Percentiles rank a stretch among this genome's conserved stretches.
These are phyloP conservation scores for Fusarium acutatum DNA, from an alignment of 2,329 filamentous ascomycete genomes.

Conservation along the genomic window DNA sequence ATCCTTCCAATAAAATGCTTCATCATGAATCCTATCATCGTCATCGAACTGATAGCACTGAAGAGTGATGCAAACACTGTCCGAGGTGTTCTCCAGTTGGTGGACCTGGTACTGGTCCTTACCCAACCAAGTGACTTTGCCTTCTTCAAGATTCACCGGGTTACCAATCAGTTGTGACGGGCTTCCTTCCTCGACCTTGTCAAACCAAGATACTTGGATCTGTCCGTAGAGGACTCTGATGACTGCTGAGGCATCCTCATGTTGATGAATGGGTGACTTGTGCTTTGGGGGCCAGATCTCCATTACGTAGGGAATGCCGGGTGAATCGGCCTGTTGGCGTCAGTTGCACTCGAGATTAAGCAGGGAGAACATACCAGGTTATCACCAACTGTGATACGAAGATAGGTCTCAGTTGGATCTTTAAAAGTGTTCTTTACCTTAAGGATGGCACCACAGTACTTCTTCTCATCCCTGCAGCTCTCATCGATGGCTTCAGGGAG, in stretches of 20 bases:
- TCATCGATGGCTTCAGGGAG: neutral
- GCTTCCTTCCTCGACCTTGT: neutral
- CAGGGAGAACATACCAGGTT: neutral
- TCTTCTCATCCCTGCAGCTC: neutral
- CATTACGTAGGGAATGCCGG: neutral
- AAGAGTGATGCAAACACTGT: neutral
- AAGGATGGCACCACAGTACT: fast-evolving
- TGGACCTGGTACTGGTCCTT: neutral
- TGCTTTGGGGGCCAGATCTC: neutral
- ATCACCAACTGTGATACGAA: neutral
- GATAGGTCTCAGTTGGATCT: neutral
- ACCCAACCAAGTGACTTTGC: neutral
- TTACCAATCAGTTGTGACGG: neutral
- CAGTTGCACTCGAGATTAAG: fast-evolving
- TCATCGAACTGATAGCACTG: neutral
- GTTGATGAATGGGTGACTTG: neutral
- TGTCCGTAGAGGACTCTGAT: neutral
- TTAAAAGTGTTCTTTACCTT: fast-evolving
- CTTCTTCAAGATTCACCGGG: neutral
- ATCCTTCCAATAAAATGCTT: neutral
- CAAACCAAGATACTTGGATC: neutral
- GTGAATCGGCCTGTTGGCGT: neutral
- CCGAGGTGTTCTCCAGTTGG: neutral
- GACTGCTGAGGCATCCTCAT: neutral
- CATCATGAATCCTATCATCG: neutral